Conservation (phyloP, 768 basidiomycete species). For the Hirschioporus abietinus region DNA sequence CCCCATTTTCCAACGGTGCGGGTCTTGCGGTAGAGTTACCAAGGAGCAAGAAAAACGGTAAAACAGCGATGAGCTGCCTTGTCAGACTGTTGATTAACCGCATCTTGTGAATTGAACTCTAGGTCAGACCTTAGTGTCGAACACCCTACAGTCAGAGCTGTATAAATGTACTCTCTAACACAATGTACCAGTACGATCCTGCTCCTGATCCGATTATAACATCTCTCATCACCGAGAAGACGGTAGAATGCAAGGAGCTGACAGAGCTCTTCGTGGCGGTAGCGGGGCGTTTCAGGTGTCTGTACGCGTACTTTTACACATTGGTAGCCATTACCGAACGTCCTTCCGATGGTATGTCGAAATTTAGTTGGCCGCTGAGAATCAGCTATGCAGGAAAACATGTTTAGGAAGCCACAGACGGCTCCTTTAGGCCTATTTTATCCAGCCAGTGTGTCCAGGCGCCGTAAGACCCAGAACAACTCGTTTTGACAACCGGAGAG, state of each 20-base stretch:
- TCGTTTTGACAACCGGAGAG: background rate
- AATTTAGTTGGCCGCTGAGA: background rate
- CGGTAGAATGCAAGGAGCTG: background rate
- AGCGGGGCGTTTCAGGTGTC: background rate
- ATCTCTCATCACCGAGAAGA: background rate
- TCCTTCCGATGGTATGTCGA: background rate
- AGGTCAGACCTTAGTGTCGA: background rate
- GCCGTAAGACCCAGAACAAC: background rate
- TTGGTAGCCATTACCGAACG: background rate
- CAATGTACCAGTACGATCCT: background rate
- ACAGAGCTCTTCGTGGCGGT: background rate
- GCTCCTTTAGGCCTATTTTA: background rate
- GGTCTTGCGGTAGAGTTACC: background rate
- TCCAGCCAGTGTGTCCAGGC: background rate
- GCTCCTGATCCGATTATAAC: background rate
- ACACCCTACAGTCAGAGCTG: background rate
- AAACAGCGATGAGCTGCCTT: background rate
- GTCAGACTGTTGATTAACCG: background rate
- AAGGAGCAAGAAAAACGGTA: background rate
- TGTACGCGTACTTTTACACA: background rate
- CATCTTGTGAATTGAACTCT: background rate
- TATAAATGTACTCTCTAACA: background rate
- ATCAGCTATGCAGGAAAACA: background rate
- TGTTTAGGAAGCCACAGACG: background rate
- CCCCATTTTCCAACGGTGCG: background rate